A percentile compares a stretch with the other conserved stretches of the same genome.
Evolutionary conservation across 768 basidiomycete species (phyloP).

Genomic region (Lactarius sp.): DNA sequence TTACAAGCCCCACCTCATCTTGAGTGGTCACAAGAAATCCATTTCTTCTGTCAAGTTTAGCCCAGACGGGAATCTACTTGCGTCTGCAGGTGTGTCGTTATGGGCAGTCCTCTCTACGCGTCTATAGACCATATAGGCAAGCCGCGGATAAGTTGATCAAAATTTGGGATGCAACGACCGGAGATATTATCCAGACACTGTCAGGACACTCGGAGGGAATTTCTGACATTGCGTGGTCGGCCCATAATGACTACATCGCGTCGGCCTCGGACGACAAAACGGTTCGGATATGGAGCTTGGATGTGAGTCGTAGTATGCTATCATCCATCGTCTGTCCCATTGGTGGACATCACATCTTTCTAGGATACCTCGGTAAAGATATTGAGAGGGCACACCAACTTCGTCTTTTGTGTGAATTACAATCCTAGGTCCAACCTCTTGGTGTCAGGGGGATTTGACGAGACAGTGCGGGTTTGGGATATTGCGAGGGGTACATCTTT

Average conservation of each 20-base stretch:
- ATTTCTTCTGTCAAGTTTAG: slow-evolving; percentile 88
- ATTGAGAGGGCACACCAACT: slow-evolving; percentile 84
- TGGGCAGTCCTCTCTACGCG: slow-evolving; percentile 12
- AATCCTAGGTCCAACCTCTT: slow-evolving; percentile 86
- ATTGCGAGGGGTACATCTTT: slow-evolving; percentile 66
- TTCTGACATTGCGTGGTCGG: slow-evolving; percentile 87
- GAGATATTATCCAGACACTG: slow-evolving; percentile 67
- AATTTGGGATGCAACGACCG: slow-evolving; percentile 70
- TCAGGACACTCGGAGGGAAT: slow-evolving; percentile 77
- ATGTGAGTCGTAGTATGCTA: slow-evolving; percentile 40
- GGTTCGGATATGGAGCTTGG: slow-evolving; percentile 78
- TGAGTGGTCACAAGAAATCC: slow-evolving; percentile 79
- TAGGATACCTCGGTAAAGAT: slow-evolving; percentile 59
- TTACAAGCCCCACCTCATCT: slow-evolving; percentile 55
- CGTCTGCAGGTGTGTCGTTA: slow-evolving; percentile 68
- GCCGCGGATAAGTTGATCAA: slow-evolving; percentile 82
- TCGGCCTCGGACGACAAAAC: slow-evolving; percentile 94
- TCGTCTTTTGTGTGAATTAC: slow-evolving; percentile 91
- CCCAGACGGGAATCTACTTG: slow-evolving; percentile 74
- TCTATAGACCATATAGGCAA: slow-evolving; percentile 43
- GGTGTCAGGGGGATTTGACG: slow-evolving; percentile 92
- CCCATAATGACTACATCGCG: slow-evolving; percentile 75
- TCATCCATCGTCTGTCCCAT: slow-evolving; percentile 5
- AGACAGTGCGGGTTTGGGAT: slow-evolving; percentile 97
- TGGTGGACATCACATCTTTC: slow-evolving; percentile 3